Evolutionary conservation across 257 asterid species (phyloP), one percentile per base, ranked within the genome.

Genomic region (Euphrasia confusa): DNA sequence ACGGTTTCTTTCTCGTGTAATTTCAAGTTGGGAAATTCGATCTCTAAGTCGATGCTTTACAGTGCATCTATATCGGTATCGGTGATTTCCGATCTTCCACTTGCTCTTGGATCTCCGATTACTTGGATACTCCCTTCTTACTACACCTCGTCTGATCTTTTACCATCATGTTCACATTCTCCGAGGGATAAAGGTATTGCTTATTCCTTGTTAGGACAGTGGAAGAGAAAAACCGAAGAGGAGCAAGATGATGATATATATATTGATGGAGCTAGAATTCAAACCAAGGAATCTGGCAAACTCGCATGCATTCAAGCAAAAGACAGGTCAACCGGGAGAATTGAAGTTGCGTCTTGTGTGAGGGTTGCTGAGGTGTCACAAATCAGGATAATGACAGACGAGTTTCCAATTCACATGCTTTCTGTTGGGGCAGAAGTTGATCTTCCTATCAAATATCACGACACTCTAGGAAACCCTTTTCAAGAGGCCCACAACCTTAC

Each of bases 111-210:
- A 68, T 81, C 70, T 17, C 76, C 88, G 35, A 70, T 80, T 56
- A 88, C 96, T 37, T 91, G 98, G 98, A 74, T 86, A 71, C 87
- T 91, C 64, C 96, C 98, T 68, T 79, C 96, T 63, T 68, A 81
- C 73, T 91, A 88, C 67, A 82, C 82, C 44, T 78, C 95, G 12
- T 84, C 96, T 4, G 79, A 77, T 75, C 85, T 91, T 18, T 76
- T 91, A 70, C 98, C 95, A 63, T 67, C 68, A 47, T 74, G 82
- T 68, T 74, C 88, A 35, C 74, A 68, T 66, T 70, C 83, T 18
- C 67, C 56, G 61, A 66, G 77, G 67, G 85, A 63, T 64, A 78
- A 77, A 72, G 84, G 88, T 64, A 72, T 90, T 61, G 71, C 74
- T 56, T 91, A 91, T 75, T 88, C 98, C 54, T 67, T 88, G 75